phyloP scores from a whole-genome alignment of 352 stramenopile genomes.

The Phytophthora pistaciae region DNA sequence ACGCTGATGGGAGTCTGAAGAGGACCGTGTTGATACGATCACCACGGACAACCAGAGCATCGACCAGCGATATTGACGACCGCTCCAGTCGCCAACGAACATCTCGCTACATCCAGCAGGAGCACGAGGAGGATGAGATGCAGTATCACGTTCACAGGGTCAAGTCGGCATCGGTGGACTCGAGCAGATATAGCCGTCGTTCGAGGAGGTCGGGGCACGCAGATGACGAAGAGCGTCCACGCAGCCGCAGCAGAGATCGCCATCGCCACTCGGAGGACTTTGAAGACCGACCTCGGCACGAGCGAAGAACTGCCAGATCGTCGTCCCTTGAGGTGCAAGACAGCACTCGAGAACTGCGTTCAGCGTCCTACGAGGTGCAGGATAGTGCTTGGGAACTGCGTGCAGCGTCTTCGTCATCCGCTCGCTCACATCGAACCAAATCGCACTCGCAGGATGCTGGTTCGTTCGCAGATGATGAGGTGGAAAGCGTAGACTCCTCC shows the following conservation, averaged over 20 bases:
- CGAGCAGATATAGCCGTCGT: constrained; percentile 13
- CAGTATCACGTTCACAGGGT: constrained; percentile 19
- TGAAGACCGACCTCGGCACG: constrained; percentile 7
- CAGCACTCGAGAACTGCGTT: constrained; percentile 20
- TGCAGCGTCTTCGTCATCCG: constrained; percentile 10
- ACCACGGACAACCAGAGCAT: constrained; percentile 26
- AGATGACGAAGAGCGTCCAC: constrained; percentile 14
- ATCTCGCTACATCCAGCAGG: constrained; percentile 14
- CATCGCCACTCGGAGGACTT: constrained; percentile 21
- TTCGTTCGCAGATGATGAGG: constrained; percentile 39
- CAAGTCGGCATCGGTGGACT: constrained; percentile 27
- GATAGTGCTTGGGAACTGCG: not conserved
- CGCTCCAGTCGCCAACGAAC: constrained; percentile 5
- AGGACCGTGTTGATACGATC: constrained; percentile 67
- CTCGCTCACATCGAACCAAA: constrained; percentile 7
- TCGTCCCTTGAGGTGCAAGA: constrained; percentile 42
- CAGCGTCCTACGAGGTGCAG: constrained; percentile 5
- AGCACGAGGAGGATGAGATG: constrained; percentile 18
- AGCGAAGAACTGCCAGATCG: constrained; percentile 23
- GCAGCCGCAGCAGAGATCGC: constrained; percentile 19
- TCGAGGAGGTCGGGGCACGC: constrained; percentile 14
- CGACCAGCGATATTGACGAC: constrained; percentile 7
- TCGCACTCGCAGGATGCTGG: constrained; percentile 32
- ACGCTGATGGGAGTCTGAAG: constrained; percentile 48
- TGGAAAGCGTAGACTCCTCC: constrained; percentile 23